Evolutionary conservation across 345 rosid species (phyloP).

Genomic region (Nephelium lappaceum): DNA sequence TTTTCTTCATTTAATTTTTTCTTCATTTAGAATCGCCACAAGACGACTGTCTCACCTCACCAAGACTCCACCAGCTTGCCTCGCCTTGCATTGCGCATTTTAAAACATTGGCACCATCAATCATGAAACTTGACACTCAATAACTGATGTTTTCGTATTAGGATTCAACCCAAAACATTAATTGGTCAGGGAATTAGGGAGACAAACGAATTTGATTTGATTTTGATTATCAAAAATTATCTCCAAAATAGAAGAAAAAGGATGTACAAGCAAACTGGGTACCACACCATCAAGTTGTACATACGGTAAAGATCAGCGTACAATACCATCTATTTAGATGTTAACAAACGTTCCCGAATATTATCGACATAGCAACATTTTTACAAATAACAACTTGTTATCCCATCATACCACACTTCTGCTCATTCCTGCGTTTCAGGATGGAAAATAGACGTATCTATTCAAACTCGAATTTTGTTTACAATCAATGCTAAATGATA

Average conservation of each 20-base stretch:
- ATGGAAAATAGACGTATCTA: conserved; percentile 8
- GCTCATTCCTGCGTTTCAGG: not conserved
- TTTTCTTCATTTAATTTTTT: too few relatives aligned
- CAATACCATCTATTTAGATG: not conserved
- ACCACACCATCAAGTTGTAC: not conserved
- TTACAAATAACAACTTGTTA: not conserved
- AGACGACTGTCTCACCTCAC: too few relatives aligned
- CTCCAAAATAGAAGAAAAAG: not conserved
- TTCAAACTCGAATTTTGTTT: conserved; percentile 1
- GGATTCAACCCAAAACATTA: too few relatives aligned
- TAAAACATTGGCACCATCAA: too few relatives aligned
- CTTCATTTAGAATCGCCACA: too few relatives aligned
- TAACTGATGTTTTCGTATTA: too few relatives aligned
- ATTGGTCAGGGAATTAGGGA: too few relatives aligned
- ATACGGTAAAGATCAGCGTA: not conserved
- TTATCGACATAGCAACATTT: not conserved
- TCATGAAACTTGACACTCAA: too few relatives aligned
- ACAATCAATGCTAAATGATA: not conserved
- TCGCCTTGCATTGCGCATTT: too few relatives aligned
- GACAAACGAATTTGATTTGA: too few relatives aligned
- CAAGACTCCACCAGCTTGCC: too few relatives aligned
- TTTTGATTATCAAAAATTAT: not conserved
- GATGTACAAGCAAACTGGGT: not conserved
- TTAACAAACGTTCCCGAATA: conserved; percentile 2
- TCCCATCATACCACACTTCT: not conserved